A percentile compares a stretch with the other conserved stretches of the same genome.
Evolutionary conservation across 306 rosid genomes (phyloP).

Genomic region (Sophora flavescens): DNA sequence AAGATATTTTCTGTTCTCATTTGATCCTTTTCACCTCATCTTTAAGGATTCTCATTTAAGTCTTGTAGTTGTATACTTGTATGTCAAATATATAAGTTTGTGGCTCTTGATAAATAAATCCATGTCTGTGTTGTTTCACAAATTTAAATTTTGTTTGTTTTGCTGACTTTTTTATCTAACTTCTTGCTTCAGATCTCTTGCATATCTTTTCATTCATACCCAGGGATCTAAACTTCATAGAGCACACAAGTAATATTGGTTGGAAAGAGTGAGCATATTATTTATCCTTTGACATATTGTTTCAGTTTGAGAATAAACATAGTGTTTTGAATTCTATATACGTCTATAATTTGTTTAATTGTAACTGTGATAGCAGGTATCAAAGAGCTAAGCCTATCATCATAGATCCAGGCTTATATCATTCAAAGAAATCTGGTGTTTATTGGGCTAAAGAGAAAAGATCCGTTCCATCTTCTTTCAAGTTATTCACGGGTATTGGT

Average conservation of each 20-base stretch:
- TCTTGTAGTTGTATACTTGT: neutral
- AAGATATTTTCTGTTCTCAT: conserved; percentile 7
- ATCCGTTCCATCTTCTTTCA: conserved; percentile 86
- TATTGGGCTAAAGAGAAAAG: conserved; percentile 95
- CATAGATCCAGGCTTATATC: conserved; percentile 89
- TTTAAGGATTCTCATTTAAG: neutral
- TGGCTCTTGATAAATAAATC: conserved; percentile 4
- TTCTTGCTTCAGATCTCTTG: conserved; percentile 71
- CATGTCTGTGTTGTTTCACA: conserved; percentile 19
- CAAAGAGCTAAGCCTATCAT: conserved; percentile 87
- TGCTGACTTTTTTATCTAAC: conserved; percentile 44
- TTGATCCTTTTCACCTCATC: conserved; percentile 13
- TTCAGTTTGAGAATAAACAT: conserved; percentile 23
- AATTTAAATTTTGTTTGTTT: conserved; percentile 24
- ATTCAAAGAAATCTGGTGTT: conserved; percentile 79
- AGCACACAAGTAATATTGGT: conserved; percentile 89
- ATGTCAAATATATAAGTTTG: conserved; percentile 30
- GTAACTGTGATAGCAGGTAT: conserved; percentile 52
- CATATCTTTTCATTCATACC: conserved; percentile 91
- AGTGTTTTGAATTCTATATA: conserved; percentile 5
- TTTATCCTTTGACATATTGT: conserved; percentile 28
- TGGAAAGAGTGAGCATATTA: conserved; percentile 87
- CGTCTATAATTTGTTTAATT: conserved; percentile 24
- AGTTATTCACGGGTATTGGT: conserved; percentile 77
- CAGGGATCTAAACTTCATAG: conserved; percentile 81